These are phyloP conservation scores for Lunasporangiospora selenospora DNA, from an alignment of 192 early-diverging fungal genomes.

Conservation along the genomic window DNA sequence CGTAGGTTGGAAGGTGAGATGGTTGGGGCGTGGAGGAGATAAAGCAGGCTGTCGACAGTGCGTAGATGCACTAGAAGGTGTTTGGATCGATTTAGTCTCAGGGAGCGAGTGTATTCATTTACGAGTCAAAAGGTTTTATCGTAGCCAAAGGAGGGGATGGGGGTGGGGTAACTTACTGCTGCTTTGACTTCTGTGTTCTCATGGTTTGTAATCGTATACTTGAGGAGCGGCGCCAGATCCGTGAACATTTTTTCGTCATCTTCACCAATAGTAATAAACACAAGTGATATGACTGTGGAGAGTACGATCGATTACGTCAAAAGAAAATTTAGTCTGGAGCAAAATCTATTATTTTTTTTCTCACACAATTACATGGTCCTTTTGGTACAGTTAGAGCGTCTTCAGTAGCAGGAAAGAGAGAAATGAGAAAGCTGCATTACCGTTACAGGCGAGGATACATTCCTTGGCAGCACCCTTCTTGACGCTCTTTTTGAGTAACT, in stretches of 20 bases:
- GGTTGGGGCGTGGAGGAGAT: slow-evolving; percentile 46
- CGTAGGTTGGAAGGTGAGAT: slow-evolving; percentile 42
- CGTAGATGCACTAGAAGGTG: slow-evolving; percentile 47
- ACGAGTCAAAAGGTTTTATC: no score
- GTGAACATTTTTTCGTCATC: slow-evolving; percentile 57
- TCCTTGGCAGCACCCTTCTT: slow-evolving; percentile 53
- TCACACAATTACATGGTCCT: no score
- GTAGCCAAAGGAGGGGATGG: no score
- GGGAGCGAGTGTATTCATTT: no score
- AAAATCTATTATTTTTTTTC: background rate
- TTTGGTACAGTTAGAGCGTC: no score
- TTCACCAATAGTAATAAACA: slow-evolving; percentile 59
- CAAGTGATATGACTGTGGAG: slow-evolving; percentile 49
- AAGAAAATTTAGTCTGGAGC: background rate
- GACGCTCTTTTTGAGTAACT: slow-evolving; percentile 60
- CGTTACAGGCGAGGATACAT: slow-evolving; percentile 48
- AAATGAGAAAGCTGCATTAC: no score
- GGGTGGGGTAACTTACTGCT: slow-evolving; percentile 51
- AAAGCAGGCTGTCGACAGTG: slow-evolving; percentile 41
- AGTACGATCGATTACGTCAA: background rate
- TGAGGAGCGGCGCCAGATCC: slow-evolving; percentile 50
- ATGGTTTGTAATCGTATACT: slow-evolving; percentile 53
- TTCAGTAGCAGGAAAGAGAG: background rate
- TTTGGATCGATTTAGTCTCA: no score
- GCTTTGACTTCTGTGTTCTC: slow-evolving; percentile 54